These are phyloP conservation scores for Fragosphaeria purpurea DNA, from an alignment of 2,329 filamentous ascomycete species.

Conservation along the genomic window DNA sequence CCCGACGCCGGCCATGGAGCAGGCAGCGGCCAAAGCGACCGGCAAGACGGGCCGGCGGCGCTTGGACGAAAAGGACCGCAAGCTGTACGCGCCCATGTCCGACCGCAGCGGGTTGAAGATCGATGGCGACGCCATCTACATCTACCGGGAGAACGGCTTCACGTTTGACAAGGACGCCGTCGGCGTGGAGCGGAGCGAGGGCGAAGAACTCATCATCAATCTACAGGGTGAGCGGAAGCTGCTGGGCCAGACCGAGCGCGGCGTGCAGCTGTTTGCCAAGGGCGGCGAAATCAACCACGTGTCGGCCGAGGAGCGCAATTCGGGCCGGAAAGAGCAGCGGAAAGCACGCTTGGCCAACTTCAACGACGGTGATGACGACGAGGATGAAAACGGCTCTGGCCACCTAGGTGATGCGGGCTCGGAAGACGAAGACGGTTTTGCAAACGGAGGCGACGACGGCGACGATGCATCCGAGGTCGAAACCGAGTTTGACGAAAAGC, in stretches of 20 bases:
- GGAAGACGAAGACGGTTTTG: conserved; percentile 38
- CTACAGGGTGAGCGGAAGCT: conserved; percentile 74
- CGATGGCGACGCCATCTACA: conserved; percentile 95
- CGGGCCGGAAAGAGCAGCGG: conserved; percentile 50
- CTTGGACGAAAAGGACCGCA: conserved; percentile 92
- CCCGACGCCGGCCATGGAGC: conserved; percentile 84
- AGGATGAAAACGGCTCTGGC: neutral
- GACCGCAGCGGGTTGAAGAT: conserved; percentile 93
- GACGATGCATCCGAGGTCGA: conserved; percentile 41
- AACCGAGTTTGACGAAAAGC: conserved; percentile 47
- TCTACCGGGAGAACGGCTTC: conserved; percentile 57
- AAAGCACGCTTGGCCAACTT: conserved; percentile 47
- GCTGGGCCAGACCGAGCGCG: conserved; percentile 71
- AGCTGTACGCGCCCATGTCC: conserved; percentile 94
- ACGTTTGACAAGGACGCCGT: conserved; percentile 64
- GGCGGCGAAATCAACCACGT: conserved; percentile 57
- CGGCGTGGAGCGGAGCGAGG: conserved; percentile 71
- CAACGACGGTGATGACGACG: conserved; percentile 48
- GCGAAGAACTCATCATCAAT: conserved; percentile 87
- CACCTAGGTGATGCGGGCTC: conserved; percentile 39
- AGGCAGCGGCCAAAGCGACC: conserved; percentile 71
- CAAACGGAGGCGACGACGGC: conserved; percentile 32
- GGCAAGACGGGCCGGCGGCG: conserved; percentile 70
- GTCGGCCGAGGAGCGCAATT: conserved; percentile 45
- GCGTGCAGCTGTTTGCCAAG: conserved; percentile 76